Conservation (phyloP, 2,329 filamentous ascomycete species). For the Penicillium sclerotigenum region DNA sequence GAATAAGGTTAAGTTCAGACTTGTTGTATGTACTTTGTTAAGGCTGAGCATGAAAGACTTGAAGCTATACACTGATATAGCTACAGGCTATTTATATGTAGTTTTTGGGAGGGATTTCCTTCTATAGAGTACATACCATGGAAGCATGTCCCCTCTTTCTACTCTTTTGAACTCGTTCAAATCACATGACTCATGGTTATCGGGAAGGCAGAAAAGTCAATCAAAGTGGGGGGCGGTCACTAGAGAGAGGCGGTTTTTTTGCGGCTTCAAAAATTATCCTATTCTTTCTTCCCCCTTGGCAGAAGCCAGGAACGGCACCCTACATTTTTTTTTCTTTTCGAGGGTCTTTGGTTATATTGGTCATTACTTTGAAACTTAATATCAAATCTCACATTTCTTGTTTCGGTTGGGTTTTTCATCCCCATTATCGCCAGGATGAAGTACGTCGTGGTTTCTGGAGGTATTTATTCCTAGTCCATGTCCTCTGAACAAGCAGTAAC, state of each 20-base stretch:
- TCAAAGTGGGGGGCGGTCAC: constrained; percentile 17
- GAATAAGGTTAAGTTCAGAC: background rate
- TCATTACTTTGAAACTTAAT: background rate
- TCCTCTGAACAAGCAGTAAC: background rate
- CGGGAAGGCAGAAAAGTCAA: constrained; percentile 8
- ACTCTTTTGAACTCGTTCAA: background rate
- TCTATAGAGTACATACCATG: background rate
- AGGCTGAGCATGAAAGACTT: too few relatives aligned
- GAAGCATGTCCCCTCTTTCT: background rate
- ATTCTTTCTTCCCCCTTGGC: constrained; percentile 18
- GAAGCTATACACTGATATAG: background rate
- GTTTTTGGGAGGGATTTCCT: too few relatives aligned
- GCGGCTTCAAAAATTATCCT: constrained; percentile 8
- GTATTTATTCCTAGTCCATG: constrained; percentile 39
- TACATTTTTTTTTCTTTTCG: constrained; percentile 15
- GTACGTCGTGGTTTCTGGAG: constrained; percentile 76
- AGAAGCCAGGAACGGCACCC: constrained; percentile 19
- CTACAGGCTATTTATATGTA: rapidly evolving
- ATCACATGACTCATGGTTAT: constrained; percentile 8
- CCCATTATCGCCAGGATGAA: constrained; percentile 58
- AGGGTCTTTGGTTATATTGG: constrained; percentile 1
- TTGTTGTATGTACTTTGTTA: background rate
- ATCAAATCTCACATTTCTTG: background rate
- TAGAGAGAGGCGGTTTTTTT: background rate
- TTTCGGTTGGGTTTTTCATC: background rate